phyloP scores from a whole-genome alignment of 768 basidiomycete species.

The Rhodosporidiobolus sp. region DNA sequence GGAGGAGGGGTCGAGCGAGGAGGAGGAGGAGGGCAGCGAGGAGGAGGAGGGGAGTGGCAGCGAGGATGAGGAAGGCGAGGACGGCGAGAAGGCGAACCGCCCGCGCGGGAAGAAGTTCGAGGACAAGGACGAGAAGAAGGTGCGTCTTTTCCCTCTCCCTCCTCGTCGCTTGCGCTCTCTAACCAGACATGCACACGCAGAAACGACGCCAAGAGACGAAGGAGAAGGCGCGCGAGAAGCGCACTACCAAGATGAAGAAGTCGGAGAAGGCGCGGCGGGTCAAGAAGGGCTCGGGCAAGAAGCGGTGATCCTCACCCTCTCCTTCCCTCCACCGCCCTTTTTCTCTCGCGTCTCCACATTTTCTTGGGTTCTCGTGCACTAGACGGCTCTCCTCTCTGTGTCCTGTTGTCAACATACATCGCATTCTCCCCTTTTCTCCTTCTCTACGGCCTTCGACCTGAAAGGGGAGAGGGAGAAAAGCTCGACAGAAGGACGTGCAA shows the following conservation, averaged over 20 bases:
- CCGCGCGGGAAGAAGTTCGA: constrained; percentile 68
- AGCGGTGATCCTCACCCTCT: neutral
- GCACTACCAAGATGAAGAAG: constrained; percentile 37
- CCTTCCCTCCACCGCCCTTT: too few relatives aligned
- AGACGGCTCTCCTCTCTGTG: too few relatives aligned
- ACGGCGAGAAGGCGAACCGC: constrained; percentile 54
- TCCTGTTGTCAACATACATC: too few relatives aligned
- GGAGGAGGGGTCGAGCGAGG: constrained; percentile 33
- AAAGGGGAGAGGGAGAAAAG: too few relatives aligned
- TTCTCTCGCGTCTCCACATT: too few relatives aligned
- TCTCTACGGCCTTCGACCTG: too few relatives aligned
- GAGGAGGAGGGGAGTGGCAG: constrained; percentile 51
- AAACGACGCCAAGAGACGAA: constrained; percentile 32
- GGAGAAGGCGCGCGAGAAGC: constrained; percentile 35
- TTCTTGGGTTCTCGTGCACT: too few relatives aligned
- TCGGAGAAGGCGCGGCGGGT: constrained; percentile 29
- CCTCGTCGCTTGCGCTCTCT: neutral
- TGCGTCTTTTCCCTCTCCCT: neutral
- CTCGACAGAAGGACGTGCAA: neutral
- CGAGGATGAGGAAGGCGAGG: constrained; percentile 46
- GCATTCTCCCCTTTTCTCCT: too few relatives aligned
- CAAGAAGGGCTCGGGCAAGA: constrained; percentile 31
- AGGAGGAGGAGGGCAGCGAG: constrained; percentile 29
- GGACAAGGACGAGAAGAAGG: constrained; percentile 42
- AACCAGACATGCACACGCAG: neutral